phyloP scores from a whole-genome alignment of 441 rosid species.

The Croton laevigatus region DNA sequence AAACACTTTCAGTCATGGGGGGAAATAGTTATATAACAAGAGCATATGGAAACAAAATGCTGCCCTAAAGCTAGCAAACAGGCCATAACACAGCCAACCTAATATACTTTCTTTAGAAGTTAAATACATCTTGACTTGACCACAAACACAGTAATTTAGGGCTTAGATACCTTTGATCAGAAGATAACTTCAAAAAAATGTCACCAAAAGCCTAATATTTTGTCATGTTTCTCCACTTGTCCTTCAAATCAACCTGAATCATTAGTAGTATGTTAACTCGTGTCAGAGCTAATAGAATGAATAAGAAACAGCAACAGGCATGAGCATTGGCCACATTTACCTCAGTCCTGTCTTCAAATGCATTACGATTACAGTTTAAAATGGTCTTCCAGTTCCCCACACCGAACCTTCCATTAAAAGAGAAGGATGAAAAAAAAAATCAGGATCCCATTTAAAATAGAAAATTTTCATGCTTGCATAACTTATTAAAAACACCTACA shows the following conservation, averaged over 20 bases:
- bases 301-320: neutral
- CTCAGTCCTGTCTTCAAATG: slow-evolving; percentile 40
- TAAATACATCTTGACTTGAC: too few relatives aligned
- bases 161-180: neutral
- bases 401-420: slow-evolving; percentile 38
- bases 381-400: slow-evolving; percentile 44
- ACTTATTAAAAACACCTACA: neutral
- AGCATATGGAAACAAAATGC: too few relatives aligned
- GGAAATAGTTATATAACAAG: too few relatives aligned
- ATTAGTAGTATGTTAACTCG: neutral
- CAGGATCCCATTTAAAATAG: neutral
- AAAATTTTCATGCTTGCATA: neutral
- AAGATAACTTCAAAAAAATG: neutral
- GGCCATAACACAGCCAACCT: too few relatives aligned
- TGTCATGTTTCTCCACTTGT: slow-evolving; percentile 52
- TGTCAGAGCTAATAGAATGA: neutral
- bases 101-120: too few relatives aligned
- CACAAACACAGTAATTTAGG: too few relatives aligned
- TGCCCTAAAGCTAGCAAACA: too few relatives aligned
- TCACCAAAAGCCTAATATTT: neutral
- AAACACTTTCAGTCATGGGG: too few relatives aligned
- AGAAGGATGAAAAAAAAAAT: neutral
- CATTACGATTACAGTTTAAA: slow-evolving; percentile 23
- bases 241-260: slow-evolving; percentile 47
- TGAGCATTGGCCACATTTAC: slow-evolving; percentile 24